phyloP scores from a whole-genome alignment of 2,329 filamentous ascomycete genomes.

The Microsporum canis region DNA sequence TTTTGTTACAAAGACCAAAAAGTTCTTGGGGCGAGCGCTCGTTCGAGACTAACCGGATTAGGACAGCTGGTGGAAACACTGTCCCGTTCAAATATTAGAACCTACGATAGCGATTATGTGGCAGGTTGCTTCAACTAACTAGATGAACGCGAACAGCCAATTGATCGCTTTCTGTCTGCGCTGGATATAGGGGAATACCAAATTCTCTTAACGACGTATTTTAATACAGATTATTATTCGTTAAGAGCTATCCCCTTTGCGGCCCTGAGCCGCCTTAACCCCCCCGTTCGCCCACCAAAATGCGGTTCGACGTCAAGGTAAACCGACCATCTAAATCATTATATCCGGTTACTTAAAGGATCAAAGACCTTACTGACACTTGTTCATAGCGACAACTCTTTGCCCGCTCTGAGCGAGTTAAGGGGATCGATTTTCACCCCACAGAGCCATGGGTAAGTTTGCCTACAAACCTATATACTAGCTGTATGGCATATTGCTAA shows the following conservation, averaged over 20 bases:
- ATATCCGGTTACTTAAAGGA: not conserved
- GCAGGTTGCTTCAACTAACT: constrained; percentile 12
- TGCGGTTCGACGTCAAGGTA: constrained; percentile 53
- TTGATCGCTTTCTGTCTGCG: not conserved
- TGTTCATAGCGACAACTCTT: constrained; percentile 60
- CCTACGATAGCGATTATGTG: constrained; percentile 10
- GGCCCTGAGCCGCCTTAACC: constrained; percentile 1
- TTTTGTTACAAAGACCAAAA: not conserved
- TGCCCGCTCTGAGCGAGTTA: constrained; percentile 88
- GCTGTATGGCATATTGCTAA: constrained; percentile 16
- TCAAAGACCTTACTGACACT: constrained; percentile 30
- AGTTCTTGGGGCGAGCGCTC: not conserved
- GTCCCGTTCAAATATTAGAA: constrained; percentile 7
- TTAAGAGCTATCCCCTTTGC: constrained; percentile 5
- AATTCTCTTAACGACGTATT: not conserved
- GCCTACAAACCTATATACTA: constrained; percentile 2
- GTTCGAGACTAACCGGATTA: constrained; percentile 20
- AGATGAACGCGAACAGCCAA: not conserved
- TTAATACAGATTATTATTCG: not conserved
- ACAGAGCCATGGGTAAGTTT: constrained; percentile 78
- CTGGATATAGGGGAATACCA: not conserved
- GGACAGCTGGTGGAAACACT: constrained; percentile 25
- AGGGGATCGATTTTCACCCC: constrained; percentile 93
- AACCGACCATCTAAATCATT: constrained; percentile 14
- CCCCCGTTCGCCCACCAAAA: constrained; percentile 25